Evolutionary conservation across 768 basidiomycete species (phyloP).

Genomic region (Hydnomerulius pinastri): DNA sequence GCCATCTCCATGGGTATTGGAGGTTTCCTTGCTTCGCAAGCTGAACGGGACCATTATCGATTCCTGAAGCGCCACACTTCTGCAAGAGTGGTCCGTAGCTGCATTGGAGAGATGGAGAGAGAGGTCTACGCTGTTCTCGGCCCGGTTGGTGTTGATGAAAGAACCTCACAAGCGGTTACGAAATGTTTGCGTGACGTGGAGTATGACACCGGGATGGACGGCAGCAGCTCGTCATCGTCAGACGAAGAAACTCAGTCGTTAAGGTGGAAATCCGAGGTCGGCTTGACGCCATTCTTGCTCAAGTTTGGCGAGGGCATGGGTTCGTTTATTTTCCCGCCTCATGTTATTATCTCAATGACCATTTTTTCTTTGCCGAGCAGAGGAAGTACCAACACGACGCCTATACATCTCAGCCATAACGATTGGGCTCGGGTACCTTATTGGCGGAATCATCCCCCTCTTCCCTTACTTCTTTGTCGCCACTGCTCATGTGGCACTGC

Average conservation of each 20-base stretch:
- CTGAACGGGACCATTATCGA: constrained; percentile 93
- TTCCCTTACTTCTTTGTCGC: constrained; percentile 90
- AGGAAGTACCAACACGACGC: constrained; percentile 84
- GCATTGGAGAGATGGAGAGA: constrained; percentile 94
- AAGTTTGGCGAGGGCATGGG: constrained; percentile 95
- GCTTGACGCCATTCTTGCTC: constrained; percentile 89
- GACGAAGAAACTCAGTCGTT: constrained; percentile 61
- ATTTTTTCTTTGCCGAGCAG: constrained; percentile 38
- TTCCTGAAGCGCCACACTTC: constrained; percentile 76
- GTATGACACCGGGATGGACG: constrained; percentile 34
- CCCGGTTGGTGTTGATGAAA: constrained; percentile 87
- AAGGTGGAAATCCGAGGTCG: constrained; percentile 76
- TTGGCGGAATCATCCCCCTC: constrained; percentile 93
- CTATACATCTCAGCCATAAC: constrained; percentile 92
- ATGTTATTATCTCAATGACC: not conserved
- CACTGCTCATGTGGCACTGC: constrained; percentile 62
- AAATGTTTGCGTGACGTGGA: constrained; percentile 71
- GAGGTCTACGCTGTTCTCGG: constrained; percentile 89
- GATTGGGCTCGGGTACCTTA: constrained; percentile 91
- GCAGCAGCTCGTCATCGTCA: constrained; percentile 16
- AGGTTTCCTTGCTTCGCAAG: constrained; percentile 95
- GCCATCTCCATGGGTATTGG: constrained; percentile 99
- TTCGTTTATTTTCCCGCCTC: constrained; percentile 36
- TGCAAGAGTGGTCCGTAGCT: constrained; percentile 83
- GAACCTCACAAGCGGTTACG: constrained; percentile 77